Conservation (phyloP, 2,329 filamentous ascomycete species). For the Calonectria hawksworthii region DNA sequence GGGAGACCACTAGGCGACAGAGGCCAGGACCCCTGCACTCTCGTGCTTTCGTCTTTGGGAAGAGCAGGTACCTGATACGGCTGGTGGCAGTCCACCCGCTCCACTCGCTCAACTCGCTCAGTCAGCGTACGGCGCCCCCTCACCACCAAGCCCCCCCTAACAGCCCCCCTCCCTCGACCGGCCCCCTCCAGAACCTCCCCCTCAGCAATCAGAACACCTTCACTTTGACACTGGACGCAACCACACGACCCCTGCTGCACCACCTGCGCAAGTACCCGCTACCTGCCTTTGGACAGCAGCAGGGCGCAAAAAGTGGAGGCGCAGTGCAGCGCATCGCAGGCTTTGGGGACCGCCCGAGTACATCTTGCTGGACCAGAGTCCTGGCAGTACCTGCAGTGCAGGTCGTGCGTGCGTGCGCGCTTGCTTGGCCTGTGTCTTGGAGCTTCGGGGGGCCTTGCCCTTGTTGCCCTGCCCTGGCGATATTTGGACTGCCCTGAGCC, state of each 20-base stretch:
- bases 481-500: constrained; percentile 29
- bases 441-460: constrained; percentile 9
- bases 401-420: constrained; percentile 1
- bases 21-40: constrained; percentile 16
- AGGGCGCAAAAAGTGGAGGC: constrained; percentile 17
- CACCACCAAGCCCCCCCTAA: constrained; percentile 17
- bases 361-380: neutral
- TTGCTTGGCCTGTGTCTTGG: constrained; percentile 22
- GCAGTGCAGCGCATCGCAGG: constrained; percentile 7
- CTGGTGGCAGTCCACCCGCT: constrained; percentile 24
- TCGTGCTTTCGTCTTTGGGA: constrained; percentile 12
- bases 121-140: constrained; percentile 9
- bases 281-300: constrained; percentile 7
- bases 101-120: constrained; percentile 23
- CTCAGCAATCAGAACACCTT: neutral
- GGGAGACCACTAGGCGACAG: neutral
- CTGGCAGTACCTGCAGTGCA: constrained; percentile 11
- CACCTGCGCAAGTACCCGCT: constrained; percentile 27
- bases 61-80: constrained; percentile 30
- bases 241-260: constrained; percentile 41
- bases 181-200: neutral
- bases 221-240: constrained; percentile 4
- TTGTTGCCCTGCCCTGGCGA: constrained; percentile 26
- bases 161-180: constrained; percentile 11
- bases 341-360: neutral